Evolutionary conservation across 148 eudicot species (phyloP), one percentile per base, ranked within the genome.

Genomic region (Silene conica): DNA sequence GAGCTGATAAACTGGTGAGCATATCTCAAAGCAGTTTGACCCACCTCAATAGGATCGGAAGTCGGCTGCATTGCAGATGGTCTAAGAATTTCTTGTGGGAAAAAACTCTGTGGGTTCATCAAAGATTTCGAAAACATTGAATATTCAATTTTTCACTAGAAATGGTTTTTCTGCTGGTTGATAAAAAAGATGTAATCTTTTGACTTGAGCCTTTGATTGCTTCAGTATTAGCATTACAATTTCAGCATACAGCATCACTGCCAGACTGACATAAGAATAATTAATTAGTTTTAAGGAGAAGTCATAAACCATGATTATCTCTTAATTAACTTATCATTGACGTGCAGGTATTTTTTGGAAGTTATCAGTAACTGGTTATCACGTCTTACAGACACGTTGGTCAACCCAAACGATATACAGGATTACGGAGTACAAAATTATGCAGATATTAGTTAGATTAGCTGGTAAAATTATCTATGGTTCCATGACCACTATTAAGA

Each of bases 1-100:
- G 74, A 72, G 58, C 28, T 76, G 70, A 80, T 72, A 56, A 59
- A 80, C 19, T 76, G 50, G 8, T 80, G 80, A 6, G 83, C 83
- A 52, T 72, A 72, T 67, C 73, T 72, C 57, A 80, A 52, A 13
- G 76, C 80, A 38, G 57, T 72, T 52, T 80, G 76, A 34, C 43
- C 79, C 15, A 6, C 73, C 11, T 80, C 73, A 25, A 69, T 71
- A 23, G 60, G 67, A n/a, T 28, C 25, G 52, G 67, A 65, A 66
- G n/a, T n/a, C n/a, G 31, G 12, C 46, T 78, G 76, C 80, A 72
- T 67, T 57, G 73, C 58, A 16, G 45, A 20, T 5, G 73, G 23
- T 5, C 2, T 28, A 28, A 20, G 8, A 10, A n/a, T 63, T 26
- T 63, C 67, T 60, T 8, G 65, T 19, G 13, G 13, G 16, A 61